Evolutionary conservation across 2,329 filamentous ascomycete genomes (phyloP).

Genomic region (Fusarium pseudoanthophilum): DNA sequence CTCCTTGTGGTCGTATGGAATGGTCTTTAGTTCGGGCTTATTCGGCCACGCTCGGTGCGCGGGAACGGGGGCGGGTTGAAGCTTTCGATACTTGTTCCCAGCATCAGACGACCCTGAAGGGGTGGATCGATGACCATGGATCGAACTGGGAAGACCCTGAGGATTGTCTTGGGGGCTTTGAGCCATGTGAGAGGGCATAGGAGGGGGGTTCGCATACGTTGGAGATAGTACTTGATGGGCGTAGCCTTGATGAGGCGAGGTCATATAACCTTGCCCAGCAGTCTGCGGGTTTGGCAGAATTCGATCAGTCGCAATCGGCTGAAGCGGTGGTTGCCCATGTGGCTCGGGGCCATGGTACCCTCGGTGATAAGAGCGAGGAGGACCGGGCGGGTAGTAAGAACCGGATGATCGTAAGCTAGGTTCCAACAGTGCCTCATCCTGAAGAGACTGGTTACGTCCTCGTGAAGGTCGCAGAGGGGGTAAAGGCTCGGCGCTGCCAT

Average conservation of each 20-base stretch:
- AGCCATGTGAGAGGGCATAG: constrained; percentile 46
- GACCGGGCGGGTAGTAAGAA: constrained; percentile 48
- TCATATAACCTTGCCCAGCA: constrained; percentile 48
- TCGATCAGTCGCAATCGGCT: constrained; percentile 47
- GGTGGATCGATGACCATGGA: constrained; percentile 52
- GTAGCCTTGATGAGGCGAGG: constrained; percentile 49
- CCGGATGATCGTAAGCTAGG: constrained; percentile 46
- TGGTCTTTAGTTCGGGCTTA: constrained; percentile 66
- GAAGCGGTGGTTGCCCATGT: constrained; percentile 43
- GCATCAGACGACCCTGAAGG: constrained; percentile 53
- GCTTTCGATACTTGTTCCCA: constrained; percentile 64
- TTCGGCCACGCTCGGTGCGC: constrained; percentile 60
- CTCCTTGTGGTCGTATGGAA: constrained; percentile 70
- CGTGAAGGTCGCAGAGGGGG: constrained; percentile 54
- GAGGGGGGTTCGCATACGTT: constrained; percentile 49
- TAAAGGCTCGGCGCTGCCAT: constrained; percentile 50
- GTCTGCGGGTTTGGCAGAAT: constrained; percentile 51
- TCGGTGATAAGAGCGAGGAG: constrained; percentile 48
- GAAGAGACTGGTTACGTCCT: constrained; percentile 49
- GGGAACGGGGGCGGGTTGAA: constrained; percentile 67
- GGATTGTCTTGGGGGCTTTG: constrained; percentile 52
- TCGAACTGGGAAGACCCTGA: constrained; percentile 45
- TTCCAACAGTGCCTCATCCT: constrained; percentile 50
- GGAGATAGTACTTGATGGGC: constrained; percentile 50
- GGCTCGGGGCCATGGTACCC: constrained; percentile 48